Evolutionary conservation across 2,329 filamentous ascomycete genomes (phyloP).

Genomic region (Fusarium verticillioides): DNA sequence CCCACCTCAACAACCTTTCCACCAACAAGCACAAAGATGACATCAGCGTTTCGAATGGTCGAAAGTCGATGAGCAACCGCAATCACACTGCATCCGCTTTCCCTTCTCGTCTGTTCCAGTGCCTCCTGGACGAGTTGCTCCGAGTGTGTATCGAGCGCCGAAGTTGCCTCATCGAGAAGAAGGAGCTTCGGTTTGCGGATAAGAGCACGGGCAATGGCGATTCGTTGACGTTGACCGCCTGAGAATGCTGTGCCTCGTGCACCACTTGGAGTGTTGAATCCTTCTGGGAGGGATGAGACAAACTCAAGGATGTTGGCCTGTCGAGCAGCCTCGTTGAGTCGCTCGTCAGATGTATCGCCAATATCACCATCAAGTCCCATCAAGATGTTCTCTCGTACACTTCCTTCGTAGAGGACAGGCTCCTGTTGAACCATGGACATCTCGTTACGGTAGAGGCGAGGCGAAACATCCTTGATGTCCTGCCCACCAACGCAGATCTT

Average conservation of each 20-base stretch:
- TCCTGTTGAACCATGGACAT: constrained; percentile 56
- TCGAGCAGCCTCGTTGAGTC: constrained; percentile 56
- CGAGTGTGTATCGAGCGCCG: constrained; percentile 66
- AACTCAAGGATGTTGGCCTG: constrained; percentile 62
- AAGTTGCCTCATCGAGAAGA: constrained; percentile 75
- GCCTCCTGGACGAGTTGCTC: constrained; percentile 69
- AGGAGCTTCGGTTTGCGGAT: constrained; percentile 70
- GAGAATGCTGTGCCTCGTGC: constrained; percentile 71
- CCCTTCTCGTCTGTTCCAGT: constrained; percentile 49
- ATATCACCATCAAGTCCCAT: constrained; percentile 51
- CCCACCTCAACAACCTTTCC: constrained; percentile 68
- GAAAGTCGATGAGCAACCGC: constrained; percentile 69
- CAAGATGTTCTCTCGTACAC: constrained; percentile 65
- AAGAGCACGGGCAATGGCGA: constrained; percentile 74
- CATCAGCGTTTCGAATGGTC: constrained; percentile 67
- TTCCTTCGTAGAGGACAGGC: constrained; percentile 57
- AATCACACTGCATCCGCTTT: constrained; percentile 61
- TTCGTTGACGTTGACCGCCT: constrained; percentile 73
- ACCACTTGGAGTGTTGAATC: constrained; percentile 69
- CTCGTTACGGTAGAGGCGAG: constrained; percentile 46
- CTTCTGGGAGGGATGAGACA: constrained; percentile 47
- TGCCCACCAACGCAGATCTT: constrained; percentile 42
- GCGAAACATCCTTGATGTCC: constrained; percentile 41
- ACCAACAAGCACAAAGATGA: constrained; percentile 69
- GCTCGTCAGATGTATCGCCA: constrained; percentile 27